A percentile compares a stretch with the other conserved stretches of the same genome.
Evolutionary conservation across 805 yeast genomes (phyloP).

Genomic region (Wickerhamomyces silvicola): DNA sequence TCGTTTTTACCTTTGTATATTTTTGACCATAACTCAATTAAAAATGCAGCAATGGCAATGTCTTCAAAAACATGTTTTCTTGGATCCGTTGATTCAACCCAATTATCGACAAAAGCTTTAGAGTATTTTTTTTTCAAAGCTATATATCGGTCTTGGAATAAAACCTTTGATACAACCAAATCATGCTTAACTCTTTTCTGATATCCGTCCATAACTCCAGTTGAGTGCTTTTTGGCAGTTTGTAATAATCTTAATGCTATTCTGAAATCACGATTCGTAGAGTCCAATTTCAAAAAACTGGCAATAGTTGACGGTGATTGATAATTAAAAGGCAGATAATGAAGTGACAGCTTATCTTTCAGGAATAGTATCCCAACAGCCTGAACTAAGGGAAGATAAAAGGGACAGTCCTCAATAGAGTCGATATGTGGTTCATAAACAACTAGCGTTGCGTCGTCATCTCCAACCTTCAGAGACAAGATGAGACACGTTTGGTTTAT

Average conservation of each 20-base stretch:
- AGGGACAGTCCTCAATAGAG: constrained; percentile 60
- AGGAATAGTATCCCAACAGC: constrained; percentile 65
- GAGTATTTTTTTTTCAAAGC: constrained; percentile 79
- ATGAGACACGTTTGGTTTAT: constrained; percentile 80
- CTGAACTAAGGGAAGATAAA: constrained; percentile 79
- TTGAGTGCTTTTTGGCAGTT: constrained; percentile 78
- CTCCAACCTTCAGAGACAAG: constrained; percentile 26
- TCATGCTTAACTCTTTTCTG: constrained; percentile 87
- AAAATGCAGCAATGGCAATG: constrained; percentile 88
- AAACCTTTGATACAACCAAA: constrained; percentile 70
- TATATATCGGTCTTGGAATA: constrained; percentile 79
- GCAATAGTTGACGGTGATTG: constrained; percentile 21
- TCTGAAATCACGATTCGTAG: constrained; percentile 61
- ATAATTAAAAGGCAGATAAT: constrained; percentile 58
- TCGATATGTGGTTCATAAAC: constrained; percentile 75
- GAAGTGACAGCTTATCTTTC: constrained; percentile 50
- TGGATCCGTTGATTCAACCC: constrained; percentile 96
- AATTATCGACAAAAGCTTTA: constrained; percentile 60
- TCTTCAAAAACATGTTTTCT: constrained; percentile 95
- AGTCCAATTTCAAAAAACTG: constrained; percentile 28
- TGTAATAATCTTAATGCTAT: constrained; percentile 75
- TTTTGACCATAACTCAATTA: constrained; percentile 77
- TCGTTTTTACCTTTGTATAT: constrained; percentile 33
- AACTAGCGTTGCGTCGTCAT: constrained; percentile 40
- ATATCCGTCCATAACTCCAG: constrained; percentile 79